phyloP scores from a whole-genome alignment of 108 stramenopile genomes.

The Ochromonas danica region DNA sequence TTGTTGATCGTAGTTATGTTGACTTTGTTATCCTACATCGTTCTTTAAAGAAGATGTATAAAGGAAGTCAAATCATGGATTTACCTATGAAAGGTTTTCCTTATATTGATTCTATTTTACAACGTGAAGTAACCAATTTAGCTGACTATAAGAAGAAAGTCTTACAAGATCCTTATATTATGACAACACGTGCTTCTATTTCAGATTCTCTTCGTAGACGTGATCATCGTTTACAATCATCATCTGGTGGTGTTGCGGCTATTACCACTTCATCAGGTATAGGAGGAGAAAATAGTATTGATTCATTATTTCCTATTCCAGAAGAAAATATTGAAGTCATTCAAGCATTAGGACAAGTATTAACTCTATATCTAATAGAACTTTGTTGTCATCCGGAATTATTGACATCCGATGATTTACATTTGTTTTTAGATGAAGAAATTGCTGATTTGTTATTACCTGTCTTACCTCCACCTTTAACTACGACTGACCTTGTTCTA shows the following conservation, averaged over 20 bases:
- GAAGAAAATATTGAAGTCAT: not conserved
- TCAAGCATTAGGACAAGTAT: too few species aligned
- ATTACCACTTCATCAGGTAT: not conserved
- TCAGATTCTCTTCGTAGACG: not conserved
- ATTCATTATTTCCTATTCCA: not conserved
- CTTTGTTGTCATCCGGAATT: not conserved
- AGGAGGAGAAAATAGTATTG: not conserved
- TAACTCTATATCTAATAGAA: not conserved
- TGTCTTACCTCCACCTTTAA: not conserved
- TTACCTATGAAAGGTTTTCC: not conserved
- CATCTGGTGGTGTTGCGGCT: not conserved
- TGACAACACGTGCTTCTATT: too few species aligned
- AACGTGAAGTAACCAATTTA: not conserved
- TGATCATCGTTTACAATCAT: not conserved
- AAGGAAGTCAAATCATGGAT: not conserved
- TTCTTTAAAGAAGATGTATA: not conserved
- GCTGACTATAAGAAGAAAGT: not conserved
- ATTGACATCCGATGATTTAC: not conserved
- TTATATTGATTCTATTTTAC: not conserved
- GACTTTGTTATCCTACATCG: not conserved
- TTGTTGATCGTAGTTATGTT: not conserved
- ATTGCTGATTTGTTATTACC: not conserved
- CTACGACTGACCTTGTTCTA: not conserved
- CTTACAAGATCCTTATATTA: too few species aligned
- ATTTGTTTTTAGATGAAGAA: slow-evolving; percentile 11